Percentiles rank a stretch among this genome's conserved stretches.
Conservation (phyloP, 257 asterid genomes). For the Salvia hispanica region DNA sequence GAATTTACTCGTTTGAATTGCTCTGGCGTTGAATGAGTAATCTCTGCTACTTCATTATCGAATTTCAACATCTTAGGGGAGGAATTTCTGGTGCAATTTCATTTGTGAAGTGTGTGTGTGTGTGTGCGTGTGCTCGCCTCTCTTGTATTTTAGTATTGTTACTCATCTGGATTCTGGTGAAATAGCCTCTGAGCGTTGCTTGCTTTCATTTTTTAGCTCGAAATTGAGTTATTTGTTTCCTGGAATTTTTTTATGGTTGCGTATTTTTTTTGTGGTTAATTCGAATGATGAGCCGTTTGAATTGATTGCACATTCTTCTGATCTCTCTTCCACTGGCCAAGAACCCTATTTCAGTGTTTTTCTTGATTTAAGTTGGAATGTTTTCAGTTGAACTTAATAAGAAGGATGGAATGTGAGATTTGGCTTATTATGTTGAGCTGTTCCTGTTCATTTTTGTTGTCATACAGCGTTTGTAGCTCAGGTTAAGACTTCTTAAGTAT, state of each 20-base stretch:
- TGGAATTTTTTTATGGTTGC: background rate
- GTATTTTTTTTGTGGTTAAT: background rate
- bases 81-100: background rate
- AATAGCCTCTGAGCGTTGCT: too few relatives aligned
- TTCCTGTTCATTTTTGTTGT: background rate
- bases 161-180: too few relatives aligned
- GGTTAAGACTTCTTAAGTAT: background rate
- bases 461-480: background rate
- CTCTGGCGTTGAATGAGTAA: background rate
- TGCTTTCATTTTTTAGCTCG: background rate
- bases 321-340: background rate
- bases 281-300: background rate
- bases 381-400: background rate
- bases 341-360: background rate
- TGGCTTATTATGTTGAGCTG: background rate
- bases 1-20: background rate
- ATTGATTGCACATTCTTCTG: background rate
- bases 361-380: background rate
- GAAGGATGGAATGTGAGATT: background rate
- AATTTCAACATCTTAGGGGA: conserved; percentile 8
- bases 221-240: background rate
- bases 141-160: too few relatives aligned
- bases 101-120: background rate
- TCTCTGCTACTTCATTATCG: background rate
- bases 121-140: too few relatives aligned